Base-by-base conservation (phyloP, 2,329 filamentous ascomycete genomes). In the Sporothrix euskadiensis region DNA sequence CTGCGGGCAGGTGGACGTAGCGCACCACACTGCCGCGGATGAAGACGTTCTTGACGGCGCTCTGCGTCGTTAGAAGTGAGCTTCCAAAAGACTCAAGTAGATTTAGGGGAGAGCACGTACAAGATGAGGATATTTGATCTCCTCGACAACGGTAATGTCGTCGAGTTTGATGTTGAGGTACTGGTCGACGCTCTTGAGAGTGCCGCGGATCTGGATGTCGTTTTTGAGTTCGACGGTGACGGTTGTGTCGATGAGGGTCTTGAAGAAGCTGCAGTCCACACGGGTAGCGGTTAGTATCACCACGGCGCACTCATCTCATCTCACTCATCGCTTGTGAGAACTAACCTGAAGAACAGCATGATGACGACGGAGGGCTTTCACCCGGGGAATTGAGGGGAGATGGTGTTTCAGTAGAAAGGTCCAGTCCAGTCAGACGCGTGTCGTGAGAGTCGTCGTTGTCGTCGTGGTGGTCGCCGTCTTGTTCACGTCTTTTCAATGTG, bases 151-250 rank as follows among this genome's bases (percentile, higher is more conserved):
- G 76, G 91, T 88, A 75, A 98, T 97, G 80, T 98, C 94, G 80
- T 99, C 96, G 69, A 99, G 89, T 86, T 98, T 98, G 85, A 99
- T 98, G 85, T 99, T 99, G 80, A 99, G 89, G 84, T 97, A 99
- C 85, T 98, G 96, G 82, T 99, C 96, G 77, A 99, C 95, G 80
- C 93, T 97, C 87, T 98, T 99, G 77, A 99, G 88, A 49, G 91
- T 97, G 77, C 96, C 96, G 79, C 93, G 93, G 82, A 99, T 97
- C 81, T 94, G 94, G 78, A 99, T 97, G 84, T 99, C 96, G 83
- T 99, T 99, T 85, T 99, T 99, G 82, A 99, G 92, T 86, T 99
- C 96, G 81, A 99, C 94, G 65, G 94, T 98, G 80, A 99, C 94
- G 86, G 97, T 91, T 78, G 96, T 92, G 86, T 98, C 96, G 82